Base-by-base conservation (phyloP, 192 early-diverging fungal genomes). In the Backusella westeae region DNA sequence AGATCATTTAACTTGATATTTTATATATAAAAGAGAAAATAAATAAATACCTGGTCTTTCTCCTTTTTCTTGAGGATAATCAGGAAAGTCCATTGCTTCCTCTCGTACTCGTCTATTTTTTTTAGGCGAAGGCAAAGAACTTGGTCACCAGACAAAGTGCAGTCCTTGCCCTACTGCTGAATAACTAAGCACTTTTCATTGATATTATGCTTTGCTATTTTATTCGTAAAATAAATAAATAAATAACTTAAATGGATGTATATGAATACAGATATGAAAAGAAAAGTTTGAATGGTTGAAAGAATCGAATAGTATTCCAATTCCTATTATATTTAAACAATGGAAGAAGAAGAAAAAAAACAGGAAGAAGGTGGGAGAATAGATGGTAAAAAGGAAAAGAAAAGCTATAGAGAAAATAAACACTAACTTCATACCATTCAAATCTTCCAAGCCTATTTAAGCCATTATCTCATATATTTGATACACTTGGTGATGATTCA, bases 51-150 rank as follows among this genome's bases (percentile, higher is more conserved):
- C 9, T 56, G 53, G 21, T 56, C n/a, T 56, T 56, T 56, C 53
- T 21, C 9, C 53, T 56, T 19, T 56, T 56, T 56, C 53, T 56
- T 56, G 2, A 56, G 21, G 53, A 56, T 56, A 56, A 10, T 21
- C 53, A 56, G 53, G 53, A 56, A 56, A 56, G 53, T 56, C 8
- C 53, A 56, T 56, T n/a, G 53, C n/a, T 56, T 56, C 53, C n/a
- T 53, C 52, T 53, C 52, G 52, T 53, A 53, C 52, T 21, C 52
- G 5, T 53, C 19, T 53, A 7, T 53, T n/a, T 53, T 53, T 53
- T 53, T 8, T n/a, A 32, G n/a, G 12, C n/a, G 7, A 53, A 53
- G 7, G 6, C 8, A 21, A 53, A 53, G n/a, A 53, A 23, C 5
- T 21, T 53, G n/a, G 21, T 53, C 52, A 53, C n/a, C 52, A 23